Percentiles rank a stretch among this genome's conserved stretches.
Conservation (phyloP, 805 yeast species). For the Martiniozyma abietophila region DNA sequence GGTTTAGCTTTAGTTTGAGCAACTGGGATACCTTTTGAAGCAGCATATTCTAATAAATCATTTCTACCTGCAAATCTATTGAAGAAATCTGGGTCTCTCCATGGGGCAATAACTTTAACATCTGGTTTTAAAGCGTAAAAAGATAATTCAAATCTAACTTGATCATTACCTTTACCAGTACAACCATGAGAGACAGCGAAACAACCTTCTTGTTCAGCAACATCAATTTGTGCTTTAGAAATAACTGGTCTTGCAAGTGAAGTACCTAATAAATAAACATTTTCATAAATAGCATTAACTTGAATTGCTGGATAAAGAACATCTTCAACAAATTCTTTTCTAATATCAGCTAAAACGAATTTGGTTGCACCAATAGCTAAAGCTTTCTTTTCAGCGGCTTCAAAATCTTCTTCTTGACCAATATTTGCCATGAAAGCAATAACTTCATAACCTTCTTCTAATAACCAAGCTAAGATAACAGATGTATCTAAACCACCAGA, state of each 20-base stretch:
- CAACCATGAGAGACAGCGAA: slow-evolving; percentile 98
- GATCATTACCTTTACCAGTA: slow-evolving; percentile 99
- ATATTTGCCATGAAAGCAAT: slow-evolving; percentile 97
- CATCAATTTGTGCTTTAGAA: slow-evolving; percentile 95
- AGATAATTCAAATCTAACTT: slow-evolving; percentile 93
- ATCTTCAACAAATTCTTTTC: slow-evolving; percentile 88
- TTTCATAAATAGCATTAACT: slow-evolving; percentile 95
- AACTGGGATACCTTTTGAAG: slow-evolving; percentile 84
- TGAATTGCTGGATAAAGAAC: slow-evolving; percentile 96
- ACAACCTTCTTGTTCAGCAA: slow-evolving; percentile 96
- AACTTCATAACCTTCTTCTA: slow-evolving; percentile 97
- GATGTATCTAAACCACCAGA: slow-evolving; percentile 99
- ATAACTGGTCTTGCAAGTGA: slow-evolving; percentile 98
- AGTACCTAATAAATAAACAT: slow-evolving; percentile 93
- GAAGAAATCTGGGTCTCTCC: slow-evolving; percentile 96
- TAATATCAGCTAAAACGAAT: slow-evolving; percentile 88
- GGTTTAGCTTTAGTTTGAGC: slow-evolving; percentile 98
- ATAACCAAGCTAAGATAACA: slow-evolving; percentile 93
- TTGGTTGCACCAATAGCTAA: slow-evolving; percentile 95
- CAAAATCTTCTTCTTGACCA: slow-evolving; percentile 99
- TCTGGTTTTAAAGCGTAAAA: slow-evolving; percentile 98
- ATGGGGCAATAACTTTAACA: slow-evolving; percentile 94
- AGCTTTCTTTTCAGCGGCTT: slow-evolving; percentile 93
- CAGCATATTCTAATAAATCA: slow-evolving; percentile 90
- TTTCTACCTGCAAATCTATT: slow-evolving; percentile 97